phyloP scores from a whole-genome alignment of 176 grass and related monocot genomes.

The Eragrostis curvula region DNA sequence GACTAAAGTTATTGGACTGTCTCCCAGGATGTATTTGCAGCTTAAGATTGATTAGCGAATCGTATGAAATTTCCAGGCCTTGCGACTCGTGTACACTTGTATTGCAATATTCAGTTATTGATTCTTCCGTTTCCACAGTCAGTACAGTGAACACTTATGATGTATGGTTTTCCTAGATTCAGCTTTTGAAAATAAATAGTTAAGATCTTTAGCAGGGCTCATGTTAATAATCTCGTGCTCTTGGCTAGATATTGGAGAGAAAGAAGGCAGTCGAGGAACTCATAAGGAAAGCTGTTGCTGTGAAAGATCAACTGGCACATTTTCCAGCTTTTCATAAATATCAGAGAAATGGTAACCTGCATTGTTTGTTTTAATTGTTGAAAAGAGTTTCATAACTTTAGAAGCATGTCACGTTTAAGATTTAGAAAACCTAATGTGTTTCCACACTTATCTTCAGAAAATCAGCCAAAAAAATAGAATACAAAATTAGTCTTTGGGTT shows the following conservation, averaged over 20 bases:
- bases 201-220: background rate
- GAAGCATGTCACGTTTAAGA: no score
- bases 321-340: slow-evolving; percentile 66
- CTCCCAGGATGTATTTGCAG: no score
- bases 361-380: background rate
- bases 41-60: no score
- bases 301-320: slow-evolving; percentile 64
- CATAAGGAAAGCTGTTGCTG: slow-evolving; percentile 58
- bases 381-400: background rate
- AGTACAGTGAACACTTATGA: background rate
- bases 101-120: background rate
- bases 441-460: background rate
- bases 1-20: no score
- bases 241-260: slow-evolving; percentile 63
- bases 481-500: background rate
- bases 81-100: no score
- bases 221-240: slow-evolving; percentile 23
- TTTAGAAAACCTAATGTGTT: background rate
- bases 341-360: slow-evolving; percentile 65
- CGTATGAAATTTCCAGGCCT: no score
- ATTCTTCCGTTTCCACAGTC: background rate
- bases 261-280: slow-evolving; percentile 68
- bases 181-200: background rate
- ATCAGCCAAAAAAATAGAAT: slow-evolving; percentile 2
- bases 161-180: background rate